Conservation (phyloP, 257 asterid species). For the Gentiana dahurica region DNA sequence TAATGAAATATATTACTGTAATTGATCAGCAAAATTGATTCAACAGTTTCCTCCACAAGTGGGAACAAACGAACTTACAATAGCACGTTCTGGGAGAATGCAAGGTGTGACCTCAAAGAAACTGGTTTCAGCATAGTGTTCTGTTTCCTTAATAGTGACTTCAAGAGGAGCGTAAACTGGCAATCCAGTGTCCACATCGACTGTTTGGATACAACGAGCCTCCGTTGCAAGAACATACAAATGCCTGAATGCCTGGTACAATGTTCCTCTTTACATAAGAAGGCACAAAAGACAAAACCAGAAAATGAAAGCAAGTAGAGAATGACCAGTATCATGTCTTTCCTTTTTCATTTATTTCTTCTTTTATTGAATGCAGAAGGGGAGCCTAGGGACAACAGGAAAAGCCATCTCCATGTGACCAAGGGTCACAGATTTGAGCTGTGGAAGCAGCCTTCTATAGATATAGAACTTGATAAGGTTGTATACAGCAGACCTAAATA, state of each 20-base stretch:
- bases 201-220: conserved; percentile 97
- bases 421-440: too few relatives aligned
- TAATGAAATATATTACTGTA: too few relatives aligned
- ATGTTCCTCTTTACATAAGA: conserved; percentile 2
- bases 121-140: conserved; percentile 74
- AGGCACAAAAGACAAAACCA: neutral
- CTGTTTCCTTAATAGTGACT: conserved; percentile 74
- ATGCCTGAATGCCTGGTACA: conserved; percentile 88
- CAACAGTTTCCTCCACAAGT: neutral
- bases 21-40: too few relatives aligned
- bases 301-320: neutral
- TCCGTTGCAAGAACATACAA: conserved; percentile 95
- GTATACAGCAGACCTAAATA: too few relatives aligned
- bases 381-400: too few relatives aligned
- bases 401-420: too few relatives aligned
- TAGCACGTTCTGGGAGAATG: conserved; percentile 90
- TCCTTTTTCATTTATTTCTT: too few relatives aligned
- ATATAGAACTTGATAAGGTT: too few relatives aligned
- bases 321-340: too few relatives aligned
- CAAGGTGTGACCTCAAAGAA: conserved; percentile 94
- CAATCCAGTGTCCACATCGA: conserved; percentile 89
- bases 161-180: conserved; percentile 95
- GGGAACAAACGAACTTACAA: conserved; percentile 43
- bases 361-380: too few relatives aligned
- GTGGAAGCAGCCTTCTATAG: too few relatives aligned